These are phyloP conservation scores for Friedmanniomyces endolithicus DNA, from an alignment of 495 filamentous ascomycete species.

Conservation along the genomic window DNA sequence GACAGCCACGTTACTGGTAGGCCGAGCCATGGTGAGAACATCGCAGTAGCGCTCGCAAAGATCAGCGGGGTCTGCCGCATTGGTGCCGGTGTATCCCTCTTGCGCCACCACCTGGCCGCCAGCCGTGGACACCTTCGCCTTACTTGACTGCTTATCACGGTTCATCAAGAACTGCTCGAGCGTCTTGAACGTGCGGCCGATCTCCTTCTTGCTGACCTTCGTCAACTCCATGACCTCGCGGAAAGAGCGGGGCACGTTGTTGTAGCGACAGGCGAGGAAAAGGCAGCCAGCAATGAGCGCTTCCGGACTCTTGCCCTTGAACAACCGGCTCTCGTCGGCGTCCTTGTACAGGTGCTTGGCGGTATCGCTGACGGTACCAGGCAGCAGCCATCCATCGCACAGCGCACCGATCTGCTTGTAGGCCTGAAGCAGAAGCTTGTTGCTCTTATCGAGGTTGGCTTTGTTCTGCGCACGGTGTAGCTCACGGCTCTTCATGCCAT, in stretches of 20 bases:
- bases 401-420: slow-evolving; percentile 83
- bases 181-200: slow-evolving; percentile 86
- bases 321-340: slow-evolving; percentile 77
- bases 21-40: slow-evolving; percentile 55
- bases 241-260: slow-evolving; percentile 76
- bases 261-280: slow-evolving; percentile 91
- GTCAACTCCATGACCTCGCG: slow-evolving; percentile 84
- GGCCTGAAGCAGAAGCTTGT: slow-evolving; percentile 62
- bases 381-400: slow-evolving; percentile 74
- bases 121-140: slow-evolving; percentile 39
- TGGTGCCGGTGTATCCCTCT: slow-evolving; percentile 58
- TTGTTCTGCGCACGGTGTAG: slow-evolving; percentile 81
- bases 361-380: slow-evolving; percentile 65
- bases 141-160: slow-evolving; percentile 40
- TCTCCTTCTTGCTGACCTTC: slow-evolving; percentile 92
- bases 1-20: slow-evolving; percentile 58
- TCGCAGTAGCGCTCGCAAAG: slow-evolving; percentile 82
- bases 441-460: slow-evolving; percentile 70
- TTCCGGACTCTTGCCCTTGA: slow-evolving; percentile 92
- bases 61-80: slow-evolving; percentile 69
- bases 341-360: slow-evolving; percentile 92
- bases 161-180: slow-evolving; percentile 66
- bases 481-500: slow-evolving; percentile 54
- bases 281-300: slow-evolving; percentile 91
- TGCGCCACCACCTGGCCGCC: slow-evolving; percentile 40